Base-by-base conservation (phyloP, 805 yeast genomes). In the Ogataea pilisensis region DNA sequence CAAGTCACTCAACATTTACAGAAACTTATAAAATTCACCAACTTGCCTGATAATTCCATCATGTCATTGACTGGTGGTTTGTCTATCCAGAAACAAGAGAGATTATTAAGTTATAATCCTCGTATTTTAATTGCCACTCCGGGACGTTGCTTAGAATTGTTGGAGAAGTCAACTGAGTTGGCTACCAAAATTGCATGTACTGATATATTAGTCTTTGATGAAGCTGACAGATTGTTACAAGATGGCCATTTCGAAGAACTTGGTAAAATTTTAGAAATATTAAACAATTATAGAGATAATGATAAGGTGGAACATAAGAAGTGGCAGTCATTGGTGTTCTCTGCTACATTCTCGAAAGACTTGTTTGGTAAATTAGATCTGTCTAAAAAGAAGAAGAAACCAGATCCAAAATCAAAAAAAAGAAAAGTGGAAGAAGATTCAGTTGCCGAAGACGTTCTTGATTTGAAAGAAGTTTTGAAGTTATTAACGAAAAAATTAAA, bases 171-270 rank as follows among this genome's bases (percentile, higher is more conserved):
- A 34, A 70, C 76, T 43, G 74, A 69, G 29, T 44, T 70, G 13
- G 62, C 68, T 3, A 57, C 55, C 19, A 56, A 72, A 44, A 48
- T 75, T 38, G 70, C 78, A 11, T 57, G 68, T 12, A 66, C 76
- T 4, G 79, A 74, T 41, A 65, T 70, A 8, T 41, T 76, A 2
- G 95, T 90, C 1, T 69, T 91, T 25, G 99, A 93, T 69, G 99
- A 93, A 63, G 99, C 99, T 11, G 99, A 93, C 68, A 73, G 99
- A 61, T 67, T 93, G 47, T 70, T 93, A 38, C 96, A 91, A 63
- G 96, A 90, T 56, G 97, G 98, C 2, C 98, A 90, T 64, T 93
- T 91, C 58, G 95, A 87, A 44, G 99, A 93, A 60, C 76, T 93
- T 48, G 95, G 84, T 51, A 83, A 80, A 54, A 83, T 87, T 43